These are phyloP conservation scores for Elsinoe perseae DNA, from an alignment of 2,329 filamentous ascomycete species.

Conservation along the genomic window DNA sequence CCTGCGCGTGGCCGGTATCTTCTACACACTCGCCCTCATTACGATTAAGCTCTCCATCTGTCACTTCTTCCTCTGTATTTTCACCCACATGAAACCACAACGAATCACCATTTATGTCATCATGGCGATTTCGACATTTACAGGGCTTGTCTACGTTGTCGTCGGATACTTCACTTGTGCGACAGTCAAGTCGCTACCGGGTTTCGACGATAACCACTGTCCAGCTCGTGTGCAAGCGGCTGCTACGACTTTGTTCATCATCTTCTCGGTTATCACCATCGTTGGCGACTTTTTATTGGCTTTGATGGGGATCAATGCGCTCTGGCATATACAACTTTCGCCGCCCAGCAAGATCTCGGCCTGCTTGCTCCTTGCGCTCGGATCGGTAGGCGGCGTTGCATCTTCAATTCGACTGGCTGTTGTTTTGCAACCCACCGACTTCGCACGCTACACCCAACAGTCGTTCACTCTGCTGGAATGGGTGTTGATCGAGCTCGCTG, in stretches of 20 bases:
- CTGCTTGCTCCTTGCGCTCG: background rate
- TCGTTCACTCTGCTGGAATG: constrained; percentile 24
- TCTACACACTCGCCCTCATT: constrained; percentile 41
- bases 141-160: constrained; percentile 42
- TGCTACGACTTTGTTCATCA: constrained; percentile 15
- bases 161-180: constrained; percentile 43
- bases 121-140: constrained; percentile 36
- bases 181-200: constrained; percentile 40
- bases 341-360: background rate
- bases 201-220: constrained; percentile 21
- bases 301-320: constrained; percentile 30
- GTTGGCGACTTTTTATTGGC: constrained; percentile 32
- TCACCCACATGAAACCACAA: constrained; percentile 35
- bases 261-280: constrained; percentile 26
- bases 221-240: constrained; percentile 7
- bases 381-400: constrained; percentile 4
- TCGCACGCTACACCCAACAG: constrained; percentile 24
- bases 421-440: background rate
- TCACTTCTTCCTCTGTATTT: constrained; percentile 44
- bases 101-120: constrained; percentile 36
- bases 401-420: background rate
- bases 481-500: constrained; percentile 29
- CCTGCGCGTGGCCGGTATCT: constrained; percentile 16
- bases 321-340: constrained; percentile 21
- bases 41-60: constrained; percentile 43